Evolutionary conservation across 164 flowering plant genomes (phyloP).

Genomic region (Magnolia changhungtana): DNA sequence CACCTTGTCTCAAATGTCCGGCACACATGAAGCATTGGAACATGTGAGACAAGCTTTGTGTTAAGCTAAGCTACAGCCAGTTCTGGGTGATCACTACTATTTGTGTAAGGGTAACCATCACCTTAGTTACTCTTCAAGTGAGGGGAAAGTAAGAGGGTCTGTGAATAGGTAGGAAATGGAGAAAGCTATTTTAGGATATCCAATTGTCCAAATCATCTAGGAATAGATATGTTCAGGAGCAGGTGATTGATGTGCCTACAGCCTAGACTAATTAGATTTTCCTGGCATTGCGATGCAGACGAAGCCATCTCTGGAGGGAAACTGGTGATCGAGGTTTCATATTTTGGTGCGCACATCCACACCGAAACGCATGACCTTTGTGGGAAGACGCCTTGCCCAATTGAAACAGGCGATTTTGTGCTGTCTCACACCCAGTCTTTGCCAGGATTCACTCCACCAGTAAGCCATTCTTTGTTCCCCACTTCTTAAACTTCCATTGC

Average conservation of each 20-base stretch:
- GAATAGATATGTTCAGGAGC: too few species aligned
- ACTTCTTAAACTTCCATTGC: not conserved
- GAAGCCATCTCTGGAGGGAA: constrained; percentile 48
- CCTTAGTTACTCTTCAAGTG: too few species aligned
- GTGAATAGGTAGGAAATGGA: too few species aligned
- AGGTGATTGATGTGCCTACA: not conserved
- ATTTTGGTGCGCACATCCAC: constrained; percentile 52
- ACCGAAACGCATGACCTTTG: constrained; percentile 68
- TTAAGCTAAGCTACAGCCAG: too few species aligned
- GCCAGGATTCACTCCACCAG: constrained; percentile 77
- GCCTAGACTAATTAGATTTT: not conserved
- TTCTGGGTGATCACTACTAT: too few species aligned
- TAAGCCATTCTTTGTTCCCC: constrained; percentile 28
- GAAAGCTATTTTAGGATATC: too few species aligned
- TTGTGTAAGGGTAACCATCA: too few species aligned
- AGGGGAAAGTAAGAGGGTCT: too few species aligned
- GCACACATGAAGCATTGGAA: too few species aligned
- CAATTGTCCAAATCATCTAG: too few species aligned
- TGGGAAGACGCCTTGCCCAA: constrained; percentile 75
- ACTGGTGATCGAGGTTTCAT: constrained; percentile 53
- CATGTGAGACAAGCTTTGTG: too few species aligned
- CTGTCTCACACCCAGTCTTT: constrained; percentile 66
- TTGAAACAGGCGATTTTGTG: constrained; percentile 58
- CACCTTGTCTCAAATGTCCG: too few species aligned
- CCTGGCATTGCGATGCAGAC: constrained; percentile 26